Conservation (phyloP, 192 early-diverging fungal genomes). For the Backusella mclennaniae region DNA sequence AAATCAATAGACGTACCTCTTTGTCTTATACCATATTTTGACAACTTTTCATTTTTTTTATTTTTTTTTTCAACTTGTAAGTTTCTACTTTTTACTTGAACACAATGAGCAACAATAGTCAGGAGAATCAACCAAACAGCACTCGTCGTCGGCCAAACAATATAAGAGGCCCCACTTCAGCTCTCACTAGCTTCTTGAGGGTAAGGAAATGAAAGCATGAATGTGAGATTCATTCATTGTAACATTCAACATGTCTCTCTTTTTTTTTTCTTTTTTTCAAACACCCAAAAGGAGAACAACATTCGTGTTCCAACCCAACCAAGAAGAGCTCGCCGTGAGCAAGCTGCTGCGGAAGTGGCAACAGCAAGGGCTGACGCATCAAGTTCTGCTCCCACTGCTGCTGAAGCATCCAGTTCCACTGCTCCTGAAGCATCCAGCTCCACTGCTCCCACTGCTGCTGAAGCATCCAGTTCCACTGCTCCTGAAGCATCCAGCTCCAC, state of each 20-base stretch:
- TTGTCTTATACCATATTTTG: not conserved
- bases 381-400: not conserved
- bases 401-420: not conserved
- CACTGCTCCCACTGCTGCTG: constrained; percentile 7
- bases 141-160: constrained; percentile 18
- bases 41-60: not conserved
- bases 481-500: not conserved
- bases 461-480: not conserved
- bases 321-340: constrained; percentile 1
- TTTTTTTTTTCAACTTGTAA: not conserved
- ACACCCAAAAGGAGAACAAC: constrained; percentile 26
- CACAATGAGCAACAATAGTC: not conserved
- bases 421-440: not conserved
- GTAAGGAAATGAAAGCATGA: constrained; percentile 22
- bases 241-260: too few relatives aligned
- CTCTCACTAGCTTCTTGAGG: constrained; percentile 47
- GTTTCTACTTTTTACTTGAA: not conserved
- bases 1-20: not conserved
- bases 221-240: not conserved
- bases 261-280: not conserved
- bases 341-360: not conserved
- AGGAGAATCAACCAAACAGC: not conserved
- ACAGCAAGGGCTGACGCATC: constrained; percentile 21
- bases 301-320: constrained; percentile 33
- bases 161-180: constrained; percentile 51